Evolutionary conservation across 768 basidiomycete genomes (phyloP), one percentile per base, ranked within the genome.

Genomic region (Vishniacozyma victoriae): DNA sequence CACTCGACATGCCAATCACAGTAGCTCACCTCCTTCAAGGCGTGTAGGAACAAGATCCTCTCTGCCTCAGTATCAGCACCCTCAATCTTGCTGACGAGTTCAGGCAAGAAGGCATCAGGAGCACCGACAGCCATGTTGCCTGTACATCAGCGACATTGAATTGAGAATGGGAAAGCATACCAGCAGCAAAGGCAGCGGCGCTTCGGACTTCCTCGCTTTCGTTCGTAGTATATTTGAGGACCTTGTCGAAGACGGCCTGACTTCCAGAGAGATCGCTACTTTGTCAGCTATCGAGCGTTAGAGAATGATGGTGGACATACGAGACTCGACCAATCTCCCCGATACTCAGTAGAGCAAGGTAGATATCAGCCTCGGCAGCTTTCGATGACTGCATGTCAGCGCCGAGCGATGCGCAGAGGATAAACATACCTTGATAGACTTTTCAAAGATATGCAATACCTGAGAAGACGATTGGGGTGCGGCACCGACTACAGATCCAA

Each of bases 121-220:
- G 89, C 93, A 4, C 95, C 95, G 33, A 96, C 92, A 12, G 92
- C 87, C 41, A 99, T 87, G 68, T 96, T 97, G 29, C 92, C 91
- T 86, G 51, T 24, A 35, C 5, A 11, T 29, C 12, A 23, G 9
- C 26, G 14, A 46, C 25, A n/a, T 19, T 35, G 29, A 16, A 42
- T 37, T 19, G 14, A 4, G 5, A 36, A 20, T 0, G 12, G 14
- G 26, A 2, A 0, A 14, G 63, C 78, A 50, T 60, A 84, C 89
- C 89, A 26, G 87, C 87, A 42, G 95, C 88, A 61, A 96, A 96
- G 0, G 95, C 89, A 27, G 93, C 92, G 27, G 92, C 88, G 26
- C 86, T 81, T 37, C 90, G 79, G 13, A 89, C 78, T 36, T 93
- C 88, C 67, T 97, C 92, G 16, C 85, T 81, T 29, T 86, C 83